Evolutionary conservation across 2,329 filamentous ascomycete genomes (phyloP).

Genomic region (Ceratocystis lukuohia): DNA sequence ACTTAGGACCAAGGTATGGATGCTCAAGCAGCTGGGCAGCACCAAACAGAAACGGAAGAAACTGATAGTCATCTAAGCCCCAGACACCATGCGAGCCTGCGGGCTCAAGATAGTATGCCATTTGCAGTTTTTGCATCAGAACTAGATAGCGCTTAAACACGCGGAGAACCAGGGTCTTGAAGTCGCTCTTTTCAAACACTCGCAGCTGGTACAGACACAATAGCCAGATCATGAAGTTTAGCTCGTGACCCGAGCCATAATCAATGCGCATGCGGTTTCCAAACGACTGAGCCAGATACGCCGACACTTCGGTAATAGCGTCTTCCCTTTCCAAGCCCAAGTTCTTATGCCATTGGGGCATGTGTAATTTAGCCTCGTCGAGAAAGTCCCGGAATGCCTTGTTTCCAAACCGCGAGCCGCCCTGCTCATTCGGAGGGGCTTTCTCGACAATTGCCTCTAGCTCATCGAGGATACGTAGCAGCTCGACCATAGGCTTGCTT

Average conservation of each 20-base stretch:
- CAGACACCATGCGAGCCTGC: constrained; percentile 95
- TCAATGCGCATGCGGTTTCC: constrained; percentile 81
- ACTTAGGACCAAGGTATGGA: constrained; percentile 61
- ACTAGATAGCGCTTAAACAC: constrained; percentile 72
- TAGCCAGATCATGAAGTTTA: constrained; percentile 95
- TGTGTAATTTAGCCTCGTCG: constrained; percentile 48
- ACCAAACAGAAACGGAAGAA: constrained; percentile 88
- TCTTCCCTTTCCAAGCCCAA: constrained; percentile 39
- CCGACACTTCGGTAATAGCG: constrained; percentile 57
- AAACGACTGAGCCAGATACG: constrained; percentile 72
- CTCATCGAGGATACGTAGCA: constrained; percentile 57
- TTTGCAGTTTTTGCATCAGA: constrained; percentile 79
- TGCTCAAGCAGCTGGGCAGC: constrained; percentile 81
- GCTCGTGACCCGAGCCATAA: constrained; percentile 92
- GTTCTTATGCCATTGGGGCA: constrained; percentile 47
- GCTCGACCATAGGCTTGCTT: constrained; percentile 46
- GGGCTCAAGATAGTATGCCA: constrained; percentile 90
- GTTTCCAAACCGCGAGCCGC: constrained; percentile 87
- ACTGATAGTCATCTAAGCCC: constrained; percentile 96
- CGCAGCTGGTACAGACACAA: constrained; percentile 78
- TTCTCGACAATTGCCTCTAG: constrained; percentile 52
- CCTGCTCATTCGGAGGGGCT: constrained; percentile 72
- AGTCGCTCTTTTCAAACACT: constrained; percentile 50
- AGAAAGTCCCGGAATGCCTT: constrained; percentile 76
- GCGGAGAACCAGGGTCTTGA: constrained; percentile 58